Evolutionary conservation across 179 eudicot species (phyloP).

Genomic region (Camellia oleifera): DNA sequence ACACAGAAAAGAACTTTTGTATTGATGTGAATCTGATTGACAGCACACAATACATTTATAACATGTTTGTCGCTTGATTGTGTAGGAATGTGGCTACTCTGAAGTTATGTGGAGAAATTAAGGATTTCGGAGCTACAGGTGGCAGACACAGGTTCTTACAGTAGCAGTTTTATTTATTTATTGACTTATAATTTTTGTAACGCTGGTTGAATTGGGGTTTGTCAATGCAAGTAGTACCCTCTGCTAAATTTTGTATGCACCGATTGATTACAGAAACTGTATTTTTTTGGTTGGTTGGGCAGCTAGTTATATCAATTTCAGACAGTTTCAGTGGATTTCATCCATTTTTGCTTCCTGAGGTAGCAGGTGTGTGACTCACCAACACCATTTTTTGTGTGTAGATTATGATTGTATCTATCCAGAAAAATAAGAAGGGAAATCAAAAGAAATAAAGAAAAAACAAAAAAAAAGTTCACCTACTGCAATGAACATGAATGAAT

Average conservation of each 20-base stretch:
- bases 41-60: too few relatives aligned
- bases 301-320: not conserved
- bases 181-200: not conserved
- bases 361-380: not conserved
- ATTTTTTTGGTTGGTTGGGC: not conserved
- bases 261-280: not conserved
- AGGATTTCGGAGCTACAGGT: not conserved
- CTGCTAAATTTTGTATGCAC: not conserved
- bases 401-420: not conserved
- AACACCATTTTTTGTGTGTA: not conserved
- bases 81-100: not conserved
- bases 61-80: constrained; percentile 1
- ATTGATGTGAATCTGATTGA: not conserved
- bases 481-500: not conserved
- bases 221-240: not conserved
- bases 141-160: not conserved
- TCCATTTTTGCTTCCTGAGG: not conserved
- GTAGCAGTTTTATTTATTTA: not conserved
- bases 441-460: not conserved
- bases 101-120: not conserved
- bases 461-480: not conserved
- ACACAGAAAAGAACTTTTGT: not conserved
- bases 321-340: not conserved
- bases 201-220: not conserved
- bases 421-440: not conserved